phyloP scores from a whole-genome alignment of 768 basidiomycete species.

The Suillus plorans region DNA sequence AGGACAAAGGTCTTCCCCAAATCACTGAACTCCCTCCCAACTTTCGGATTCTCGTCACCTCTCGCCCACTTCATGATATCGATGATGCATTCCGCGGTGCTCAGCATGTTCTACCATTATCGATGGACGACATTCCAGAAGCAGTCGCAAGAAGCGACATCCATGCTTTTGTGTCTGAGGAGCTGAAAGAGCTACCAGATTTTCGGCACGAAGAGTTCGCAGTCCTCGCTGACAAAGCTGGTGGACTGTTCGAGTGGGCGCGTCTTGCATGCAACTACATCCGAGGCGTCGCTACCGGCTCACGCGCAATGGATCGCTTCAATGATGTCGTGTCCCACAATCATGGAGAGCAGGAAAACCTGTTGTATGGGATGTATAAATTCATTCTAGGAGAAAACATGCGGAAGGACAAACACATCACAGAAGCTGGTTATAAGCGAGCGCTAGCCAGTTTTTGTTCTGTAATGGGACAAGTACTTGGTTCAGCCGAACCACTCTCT shows the following conservation, averaged over 20 bases:
- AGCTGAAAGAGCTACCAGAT: background rate
- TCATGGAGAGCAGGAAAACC: background rate
- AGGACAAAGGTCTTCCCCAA: background rate
- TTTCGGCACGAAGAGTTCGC: background rate
- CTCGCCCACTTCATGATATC: conserved; percentile 10
- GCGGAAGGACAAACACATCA: background rate
- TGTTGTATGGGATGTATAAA: background rate
- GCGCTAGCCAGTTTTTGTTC: background rate
- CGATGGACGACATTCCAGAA: background rate
- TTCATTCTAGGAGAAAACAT: background rate
- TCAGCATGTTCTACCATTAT: background rate
- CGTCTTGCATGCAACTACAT: conserved; percentile 8
- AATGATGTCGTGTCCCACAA: background rate
- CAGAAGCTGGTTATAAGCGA: background rate
- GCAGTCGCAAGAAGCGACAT: background rate
- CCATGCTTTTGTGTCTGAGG: background rate
- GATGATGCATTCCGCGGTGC: background rate
- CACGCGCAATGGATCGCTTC: background rate
- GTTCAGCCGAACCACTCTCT: background rate
- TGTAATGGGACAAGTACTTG: conserved; percentile 7
- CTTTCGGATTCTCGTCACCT: conserved; percentile 13
- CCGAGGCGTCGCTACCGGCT: background rate
- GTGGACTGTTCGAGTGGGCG: conserved; percentile 11
- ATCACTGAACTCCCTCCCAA: conserved; percentile 5
- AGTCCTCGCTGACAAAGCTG: background rate